phyloP scores from a whole-genome alignment of 2,329 filamentous ascomycete genomes.

The Trichoderma simmonsii region DNA sequence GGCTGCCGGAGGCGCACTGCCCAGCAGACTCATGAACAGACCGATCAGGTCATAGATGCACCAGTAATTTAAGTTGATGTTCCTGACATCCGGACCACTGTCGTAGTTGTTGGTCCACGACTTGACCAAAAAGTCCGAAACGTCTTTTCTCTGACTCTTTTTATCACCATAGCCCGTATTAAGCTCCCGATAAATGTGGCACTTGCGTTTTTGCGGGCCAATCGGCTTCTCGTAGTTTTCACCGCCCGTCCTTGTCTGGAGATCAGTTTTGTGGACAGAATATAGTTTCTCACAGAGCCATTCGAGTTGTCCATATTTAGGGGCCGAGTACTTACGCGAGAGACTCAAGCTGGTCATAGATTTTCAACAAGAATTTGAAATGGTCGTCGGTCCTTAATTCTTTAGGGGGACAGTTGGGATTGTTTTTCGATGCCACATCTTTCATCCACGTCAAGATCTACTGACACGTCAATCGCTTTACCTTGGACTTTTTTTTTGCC shows the following conservation, averaged over 20 bases:
- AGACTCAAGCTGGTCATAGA: not conserved
- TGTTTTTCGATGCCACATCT: not conserved
- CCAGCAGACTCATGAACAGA: not conserved
- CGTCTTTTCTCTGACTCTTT: not conserved
- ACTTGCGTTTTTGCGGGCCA: not conserved
- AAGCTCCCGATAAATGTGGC: not conserved
- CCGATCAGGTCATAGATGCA: not conserved
- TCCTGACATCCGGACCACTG: not conserved
- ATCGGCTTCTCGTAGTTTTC: too few relatives aligned
- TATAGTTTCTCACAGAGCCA: not conserved
- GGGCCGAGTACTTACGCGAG: not conserved
- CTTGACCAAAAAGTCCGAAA: not conserved
- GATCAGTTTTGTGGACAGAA: not conserved
- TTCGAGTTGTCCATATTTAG: not conserved
- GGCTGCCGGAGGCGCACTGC: not conserved
- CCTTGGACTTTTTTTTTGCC: not conserved
- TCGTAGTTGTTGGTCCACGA: not conserved
- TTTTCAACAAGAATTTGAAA: not conserved
- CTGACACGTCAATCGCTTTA: not conserved
- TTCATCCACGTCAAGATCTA: not conserved
- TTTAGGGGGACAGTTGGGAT: not conserved
- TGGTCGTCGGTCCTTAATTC: not conserved
- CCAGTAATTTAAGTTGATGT: not conserved
- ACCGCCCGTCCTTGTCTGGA: not conserved
- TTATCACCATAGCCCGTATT: not conserved